These are phyloP conservation scores for Vanderwaltozyma tropicalis DNA, from an alignment of 805 yeast species.

Conservation along the genomic window DNA sequence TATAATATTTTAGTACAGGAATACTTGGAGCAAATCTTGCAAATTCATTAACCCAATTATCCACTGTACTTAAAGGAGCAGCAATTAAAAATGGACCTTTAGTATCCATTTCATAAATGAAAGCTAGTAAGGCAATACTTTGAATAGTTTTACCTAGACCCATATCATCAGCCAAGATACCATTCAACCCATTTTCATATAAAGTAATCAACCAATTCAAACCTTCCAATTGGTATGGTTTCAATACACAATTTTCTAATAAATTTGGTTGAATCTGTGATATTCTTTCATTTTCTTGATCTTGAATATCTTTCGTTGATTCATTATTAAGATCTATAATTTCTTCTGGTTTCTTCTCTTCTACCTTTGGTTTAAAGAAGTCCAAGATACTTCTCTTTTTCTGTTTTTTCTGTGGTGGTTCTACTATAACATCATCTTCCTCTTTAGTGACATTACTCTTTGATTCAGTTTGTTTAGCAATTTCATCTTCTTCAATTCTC, in stretches of 20 bases:
- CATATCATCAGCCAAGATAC: constrained; percentile 96
- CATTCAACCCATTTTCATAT: constrained; percentile 89
- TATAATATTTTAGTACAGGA: constrained; percentile 53
- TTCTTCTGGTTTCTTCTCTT: not conserved
- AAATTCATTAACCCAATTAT: constrained; percentile 77
- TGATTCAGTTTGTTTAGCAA: constrained; percentile 10
- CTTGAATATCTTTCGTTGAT: constrained; percentile 11
- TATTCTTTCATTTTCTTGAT: constrained; percentile 11
- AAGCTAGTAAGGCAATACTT: constrained; percentile 68
- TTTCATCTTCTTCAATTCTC: constrained; percentile 26
- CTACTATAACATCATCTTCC: constrained; percentile 18
- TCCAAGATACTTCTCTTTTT: constrained; percentile 17
- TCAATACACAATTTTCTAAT: constrained; percentile 50
- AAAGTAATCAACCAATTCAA: constrained; percentile 82
- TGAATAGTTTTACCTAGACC: constrained; percentile 92
- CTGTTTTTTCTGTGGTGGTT: constrained; percentile 15
- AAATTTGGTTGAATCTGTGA: constrained; percentile 42
- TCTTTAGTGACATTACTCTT: constrained; percentile 12
- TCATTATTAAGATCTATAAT: not conserved
- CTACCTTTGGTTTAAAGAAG: constrained; percentile 12
- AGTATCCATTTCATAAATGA: constrained; percentile 67
- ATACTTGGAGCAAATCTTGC: constrained; percentile 61
- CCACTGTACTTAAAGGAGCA: constrained; percentile 75
- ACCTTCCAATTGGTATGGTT: constrained; percentile 82
- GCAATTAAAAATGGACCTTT: constrained; percentile 70